These are phyloP conservation scores for Trametes punicea DNA, from an alignment of 768 basidiomycete species.

Conservation along the genomic window DNA sequence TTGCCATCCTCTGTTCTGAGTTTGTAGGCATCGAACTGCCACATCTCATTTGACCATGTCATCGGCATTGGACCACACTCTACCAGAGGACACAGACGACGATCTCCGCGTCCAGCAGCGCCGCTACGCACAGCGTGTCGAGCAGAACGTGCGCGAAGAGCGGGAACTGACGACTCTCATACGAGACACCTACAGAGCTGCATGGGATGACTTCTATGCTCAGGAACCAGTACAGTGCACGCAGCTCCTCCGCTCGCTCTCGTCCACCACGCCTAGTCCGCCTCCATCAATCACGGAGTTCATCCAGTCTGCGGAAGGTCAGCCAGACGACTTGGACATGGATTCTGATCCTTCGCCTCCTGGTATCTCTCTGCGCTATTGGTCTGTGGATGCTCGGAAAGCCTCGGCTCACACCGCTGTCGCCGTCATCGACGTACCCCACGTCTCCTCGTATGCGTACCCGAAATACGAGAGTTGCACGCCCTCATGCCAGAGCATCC, in stretches of 20 bases:
- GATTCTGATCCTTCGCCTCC: not conserved
- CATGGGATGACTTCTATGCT: conserved; percentile 47
- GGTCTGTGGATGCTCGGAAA: not conserved
- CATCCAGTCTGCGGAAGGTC: no score
- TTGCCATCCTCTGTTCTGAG: no score
- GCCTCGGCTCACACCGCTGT: no score
- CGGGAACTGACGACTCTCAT: not conserved
- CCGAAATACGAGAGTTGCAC: conserved; percentile 47
- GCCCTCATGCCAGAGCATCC: conserved; percentile 36
- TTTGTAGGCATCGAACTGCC: no score
- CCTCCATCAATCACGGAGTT: not conserved
- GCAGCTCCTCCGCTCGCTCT: conserved; percentile 26
- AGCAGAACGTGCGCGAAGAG: not conserved
- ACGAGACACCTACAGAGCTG: conserved; percentile 30
- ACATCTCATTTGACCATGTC: not conserved
- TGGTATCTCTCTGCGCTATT: not conserved
- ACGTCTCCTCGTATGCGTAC: conserved; percentile 21
- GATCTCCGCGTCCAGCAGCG: not conserved
- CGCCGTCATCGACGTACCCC: no score
- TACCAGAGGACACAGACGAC: not conserved
- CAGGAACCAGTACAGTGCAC: conserved; percentile 38
- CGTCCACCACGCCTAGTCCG: not conserved
- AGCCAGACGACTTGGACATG: not conserved
- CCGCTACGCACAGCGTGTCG: conserved; percentile 4
- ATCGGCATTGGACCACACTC: not conserved